These are phyloP conservation scores for Aspergillus niger DNA, from an alignment of 2,329 filamentous ascomycete genomes.

Conservation along the genomic window DNA sequence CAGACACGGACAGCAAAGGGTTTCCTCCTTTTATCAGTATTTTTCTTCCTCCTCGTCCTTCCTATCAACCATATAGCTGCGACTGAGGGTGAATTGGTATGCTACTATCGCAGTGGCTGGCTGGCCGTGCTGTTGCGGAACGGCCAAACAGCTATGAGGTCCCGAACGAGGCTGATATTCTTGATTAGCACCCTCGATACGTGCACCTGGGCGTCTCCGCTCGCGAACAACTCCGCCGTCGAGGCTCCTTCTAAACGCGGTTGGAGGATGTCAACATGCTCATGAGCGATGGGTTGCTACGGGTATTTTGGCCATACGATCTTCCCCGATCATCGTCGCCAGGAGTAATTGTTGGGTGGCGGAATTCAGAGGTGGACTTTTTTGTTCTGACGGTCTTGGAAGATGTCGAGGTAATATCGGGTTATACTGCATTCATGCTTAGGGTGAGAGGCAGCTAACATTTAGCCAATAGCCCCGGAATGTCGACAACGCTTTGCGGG, in stretches of 20 bases:
- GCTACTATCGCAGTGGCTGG: slow-evolving; percentile 29
- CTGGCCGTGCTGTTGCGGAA: not conserved
- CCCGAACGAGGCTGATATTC: slow-evolving; percentile 6
- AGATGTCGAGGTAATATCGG: slow-evolving; percentile 75
- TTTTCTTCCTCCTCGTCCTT: slow-evolving; percentile 82
- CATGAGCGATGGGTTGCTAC: slow-evolving; percentile 80
- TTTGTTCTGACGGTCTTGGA: slow-evolving; percentile 88
- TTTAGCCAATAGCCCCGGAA: slow-evolving; percentile 61
- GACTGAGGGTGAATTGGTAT: slow-evolving; percentile 77
- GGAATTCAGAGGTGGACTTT: slow-evolving; percentile 86
- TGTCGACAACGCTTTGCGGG: slow-evolving; percentile 84
- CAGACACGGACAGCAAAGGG: slow-evolving; percentile 84
- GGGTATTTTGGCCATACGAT: slow-evolving; percentile 97
- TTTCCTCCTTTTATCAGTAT: slow-evolving; percentile 75
- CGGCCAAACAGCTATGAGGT: not conserved
- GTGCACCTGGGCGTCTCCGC: slow-evolving; percentile 82
- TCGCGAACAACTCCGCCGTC: slow-evolving; percentile 87
- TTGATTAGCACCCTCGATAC: slow-evolving; percentile 75
- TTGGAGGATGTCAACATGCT: slow-evolving; percentile 62
- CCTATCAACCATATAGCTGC: slow-evolving; percentile 82
- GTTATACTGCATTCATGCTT: not conserved
- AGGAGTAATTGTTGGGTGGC: slow-evolving; percentile 92
- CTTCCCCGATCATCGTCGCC: slow-evolving; percentile 69
- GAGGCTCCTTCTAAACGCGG: slow-evolving; percentile 80
- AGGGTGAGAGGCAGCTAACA: not conserved